These are phyloP conservation scores for Aegilops sharonensis DNA, from an alignment of 176 grass and related monocot genomes.

Conservation along the genomic window DNA sequence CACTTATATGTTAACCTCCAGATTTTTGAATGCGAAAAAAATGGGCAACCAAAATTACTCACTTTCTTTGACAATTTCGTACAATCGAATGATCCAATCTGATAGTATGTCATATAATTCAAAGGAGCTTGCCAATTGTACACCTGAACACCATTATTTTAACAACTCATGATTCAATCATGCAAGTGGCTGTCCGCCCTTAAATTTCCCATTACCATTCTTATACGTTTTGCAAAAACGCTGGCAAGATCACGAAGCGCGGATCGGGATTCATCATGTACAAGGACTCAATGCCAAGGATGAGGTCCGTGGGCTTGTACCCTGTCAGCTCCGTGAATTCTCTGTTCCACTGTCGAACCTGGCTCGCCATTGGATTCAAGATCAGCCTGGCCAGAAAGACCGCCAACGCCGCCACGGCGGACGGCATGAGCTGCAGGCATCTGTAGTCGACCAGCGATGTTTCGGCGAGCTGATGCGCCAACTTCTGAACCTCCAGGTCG, in stretches of 20 bases:
- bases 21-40: too few species aligned
- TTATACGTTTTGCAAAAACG: neutral
- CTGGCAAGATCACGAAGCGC: neutral
- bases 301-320: conserved; percentile 18
- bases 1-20: too few species aligned
- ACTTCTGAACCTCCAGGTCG: neutral
- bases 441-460: neutral
- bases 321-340: conserved; percentile 26
- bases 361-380: neutral
- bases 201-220: neutral
- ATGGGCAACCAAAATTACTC: too few species aligned
- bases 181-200: neutral
- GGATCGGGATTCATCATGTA: neutral
- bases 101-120: too few species aligned
- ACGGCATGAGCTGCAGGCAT: conserved; percentile 6
- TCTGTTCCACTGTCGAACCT: neutral
- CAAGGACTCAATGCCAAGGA: neutral
- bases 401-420: conserved; percentile 24
- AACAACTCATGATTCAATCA: neutral
- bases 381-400: conserved; percentile 28
- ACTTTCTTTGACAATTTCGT: too few species aligned
- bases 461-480: too few species aligned
- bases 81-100: too few species aligned
- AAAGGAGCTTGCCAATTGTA: neutral
- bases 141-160: neutral